Evolutionary conservation across 352 stramenopile genomes (phyloP).

Genomic region (Phytopythium chamaehyphon): DNA sequence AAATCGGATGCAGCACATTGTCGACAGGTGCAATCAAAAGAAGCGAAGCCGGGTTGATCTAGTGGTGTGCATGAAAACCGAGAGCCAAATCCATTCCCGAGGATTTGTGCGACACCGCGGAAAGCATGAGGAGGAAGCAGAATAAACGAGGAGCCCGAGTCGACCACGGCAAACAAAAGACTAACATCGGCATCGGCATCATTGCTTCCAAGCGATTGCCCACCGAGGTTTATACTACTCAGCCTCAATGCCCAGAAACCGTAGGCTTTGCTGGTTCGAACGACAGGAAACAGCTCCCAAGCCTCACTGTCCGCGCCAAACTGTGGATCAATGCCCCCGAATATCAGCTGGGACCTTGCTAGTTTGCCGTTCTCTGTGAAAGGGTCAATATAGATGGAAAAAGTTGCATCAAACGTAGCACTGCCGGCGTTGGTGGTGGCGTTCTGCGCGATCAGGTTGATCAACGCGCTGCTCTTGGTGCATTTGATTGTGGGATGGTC

Average conservation of each 20-base stretch:
- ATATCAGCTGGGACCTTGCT: background rate
- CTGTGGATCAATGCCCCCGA: background rate
- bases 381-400: constrained; percentile 1
- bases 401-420: background rate
- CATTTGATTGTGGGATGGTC: too few relatives aligned
- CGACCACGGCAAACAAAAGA: background rate
- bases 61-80: background rate
- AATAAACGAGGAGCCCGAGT: constrained; percentile 1
- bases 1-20: background rate
- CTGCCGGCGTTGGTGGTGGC: too few relatives aligned
- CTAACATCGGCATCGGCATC: background rate
- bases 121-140: background rate
- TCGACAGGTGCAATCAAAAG: background rate
- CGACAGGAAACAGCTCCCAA: background rate
- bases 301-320: background rate
- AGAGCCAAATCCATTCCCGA: background rate
- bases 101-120: background rate
- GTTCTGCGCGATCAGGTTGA: too few relatives aligned
- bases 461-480: too few relatives aligned
- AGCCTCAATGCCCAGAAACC: constrained; percentile 1
- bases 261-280: background rate
- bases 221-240: background rate
- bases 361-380: background rate
- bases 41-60: background rate
- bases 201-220: background rate